Percentiles rank a stretch among this genome's conserved stretches.
phyloP scores from a whole-genome alignment of 2,329 filamentous ascomycete genomes.

The Penicillium sp. region DNA sequence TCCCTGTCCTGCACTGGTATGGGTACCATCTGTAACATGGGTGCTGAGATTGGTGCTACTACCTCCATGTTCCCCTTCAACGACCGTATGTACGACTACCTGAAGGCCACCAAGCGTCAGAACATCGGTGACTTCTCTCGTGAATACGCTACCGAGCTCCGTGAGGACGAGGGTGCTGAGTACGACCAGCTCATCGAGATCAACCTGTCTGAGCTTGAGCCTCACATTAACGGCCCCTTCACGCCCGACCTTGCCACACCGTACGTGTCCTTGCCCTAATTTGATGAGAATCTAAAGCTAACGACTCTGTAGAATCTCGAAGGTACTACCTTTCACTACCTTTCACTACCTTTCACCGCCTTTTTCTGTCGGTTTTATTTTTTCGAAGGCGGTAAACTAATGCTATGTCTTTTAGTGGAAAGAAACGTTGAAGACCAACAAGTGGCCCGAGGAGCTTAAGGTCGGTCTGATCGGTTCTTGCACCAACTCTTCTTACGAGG shows the following conservation, averaged over 20 bases:
- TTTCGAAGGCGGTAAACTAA: no score
- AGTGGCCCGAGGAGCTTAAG: conserved; percentile 86
- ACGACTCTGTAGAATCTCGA: no score
- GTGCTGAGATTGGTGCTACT: conserved; percentile 82
- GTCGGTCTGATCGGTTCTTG: conserved; percentile 95
- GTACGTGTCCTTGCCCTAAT: no score
- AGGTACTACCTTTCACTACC: no score
- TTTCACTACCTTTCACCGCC: no score
- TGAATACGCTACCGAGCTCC: conserved; percentile 56
- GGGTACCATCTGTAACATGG: conserved; percentile 90
- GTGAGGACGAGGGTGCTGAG: conserved; percentile 71
- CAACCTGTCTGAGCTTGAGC: conserved; percentile 82
- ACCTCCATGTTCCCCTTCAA: conserved; percentile 95
- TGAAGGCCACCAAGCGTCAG: conserved; percentile 73
- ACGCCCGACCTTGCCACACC: conserved; percentile 94
- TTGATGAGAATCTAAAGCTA: no score
- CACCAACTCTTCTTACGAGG: conserved; percentile 97
- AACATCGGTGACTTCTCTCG: conserved; percentile 64
- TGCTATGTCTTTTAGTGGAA: conserved; percentile 85
- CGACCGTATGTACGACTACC: conserved; percentile 74
- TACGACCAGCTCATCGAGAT: conserved; percentile 92
- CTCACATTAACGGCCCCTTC: conserved; percentile 94
- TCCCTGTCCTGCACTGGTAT: conserved; percentile 88
- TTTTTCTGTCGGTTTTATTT: no score
- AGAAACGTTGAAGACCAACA: conserved; percentile 71